Evolutionary conservation across 768 basidiomycete genomes (phyloP).

Genomic region (Xerocomellus intermedius): DNA sequence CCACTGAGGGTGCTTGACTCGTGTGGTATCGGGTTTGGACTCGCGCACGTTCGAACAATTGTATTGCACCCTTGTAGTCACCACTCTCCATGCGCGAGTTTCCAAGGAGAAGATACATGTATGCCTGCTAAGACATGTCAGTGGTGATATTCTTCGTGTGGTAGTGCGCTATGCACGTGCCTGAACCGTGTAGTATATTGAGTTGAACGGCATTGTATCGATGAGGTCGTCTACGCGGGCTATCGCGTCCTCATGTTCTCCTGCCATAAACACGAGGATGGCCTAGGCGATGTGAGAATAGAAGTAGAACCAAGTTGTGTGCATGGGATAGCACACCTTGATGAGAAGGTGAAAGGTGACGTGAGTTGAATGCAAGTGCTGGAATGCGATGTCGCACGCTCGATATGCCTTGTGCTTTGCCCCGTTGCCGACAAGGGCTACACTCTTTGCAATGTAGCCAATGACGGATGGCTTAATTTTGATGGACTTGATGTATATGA

Average conservation of each 20-base stretch:
- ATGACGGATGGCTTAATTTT: not conserved
- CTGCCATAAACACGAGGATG: not conserved
- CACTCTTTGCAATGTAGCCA: not conserved
- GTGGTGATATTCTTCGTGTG: not conserved
- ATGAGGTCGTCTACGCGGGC: not conserved
- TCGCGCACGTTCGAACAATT: not conserved
- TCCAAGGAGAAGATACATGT: slow-evolving; percentile 1
- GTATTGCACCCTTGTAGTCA: not conserved
- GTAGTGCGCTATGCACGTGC: not conserved
- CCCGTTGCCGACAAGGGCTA: not conserved
- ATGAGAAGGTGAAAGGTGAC: not conserved
- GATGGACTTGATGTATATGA: not conserved
- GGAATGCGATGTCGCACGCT: not conserved
- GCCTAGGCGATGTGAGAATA: not conserved
- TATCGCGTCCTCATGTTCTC: not conserved
- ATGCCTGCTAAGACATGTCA: not conserved
- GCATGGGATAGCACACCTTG: not conserved
- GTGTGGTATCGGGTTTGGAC: too few species aligned
- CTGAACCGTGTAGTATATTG: not conserved
- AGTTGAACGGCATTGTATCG: not conserved
- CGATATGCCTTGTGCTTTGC: not conserved
- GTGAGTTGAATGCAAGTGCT: not conserved
- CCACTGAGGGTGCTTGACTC: not conserved
- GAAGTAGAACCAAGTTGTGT: not conserved
- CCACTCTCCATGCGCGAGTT: not conserved